Conservation (phyloP, 495 filamentous ascomycete genomes). For the Neurospora sp. region DNA sequence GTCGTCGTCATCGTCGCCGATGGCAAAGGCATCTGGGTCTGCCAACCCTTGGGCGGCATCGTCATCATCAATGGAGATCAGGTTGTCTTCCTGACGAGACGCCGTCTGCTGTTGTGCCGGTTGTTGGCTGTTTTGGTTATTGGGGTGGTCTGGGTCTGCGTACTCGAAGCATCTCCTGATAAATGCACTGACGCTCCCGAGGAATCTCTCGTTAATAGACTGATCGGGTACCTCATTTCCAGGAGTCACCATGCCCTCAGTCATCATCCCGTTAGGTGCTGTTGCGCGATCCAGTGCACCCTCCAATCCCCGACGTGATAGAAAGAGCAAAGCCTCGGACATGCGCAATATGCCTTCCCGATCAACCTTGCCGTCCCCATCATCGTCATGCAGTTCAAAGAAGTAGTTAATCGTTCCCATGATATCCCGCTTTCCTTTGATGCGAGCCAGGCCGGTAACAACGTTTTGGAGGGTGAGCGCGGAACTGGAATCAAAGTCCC, state of each 20-base stretch:
- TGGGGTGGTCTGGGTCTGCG: constrained; percentile 80
- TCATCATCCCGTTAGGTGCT: constrained; percentile 23
- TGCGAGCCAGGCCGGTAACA: constrained; percentile 75
- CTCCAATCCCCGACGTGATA: constrained; percentile 79
- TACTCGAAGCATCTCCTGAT: constrained; percentile 97
- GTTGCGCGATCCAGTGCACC: constrained; percentile 45
- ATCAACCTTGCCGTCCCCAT: constrained; percentile 85
- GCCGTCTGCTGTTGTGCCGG: not conserved
- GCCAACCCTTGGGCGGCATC: constrained; percentile 23
- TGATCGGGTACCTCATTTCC: constrained; percentile 28
- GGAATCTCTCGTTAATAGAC: constrained; percentile 62
- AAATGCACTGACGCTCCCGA: constrained; percentile 87
- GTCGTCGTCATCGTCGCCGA: constrained; percentile 70
- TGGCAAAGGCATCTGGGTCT: constrained; percentile 52
- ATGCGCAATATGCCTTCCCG: constrained; percentile 92
- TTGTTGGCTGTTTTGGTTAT: constrained; percentile 33
- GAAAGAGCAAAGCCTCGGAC: constrained; percentile 86
- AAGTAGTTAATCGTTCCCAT: constrained; percentile 97
- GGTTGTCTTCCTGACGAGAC: constrained; percentile 18
- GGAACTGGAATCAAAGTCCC: constrained; percentile 69
- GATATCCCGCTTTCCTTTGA: constrained; percentile 88
- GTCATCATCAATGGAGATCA: not conserved
- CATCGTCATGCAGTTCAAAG: constrained; percentile 93
- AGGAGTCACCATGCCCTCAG: constrained; percentile 16
- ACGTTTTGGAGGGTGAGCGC: constrained; percentile 79